Evolutionary conservation across 2,329 filamentous ascomycete species (phyloP).

Genomic region (Colletotrichum costaricense): DNA sequence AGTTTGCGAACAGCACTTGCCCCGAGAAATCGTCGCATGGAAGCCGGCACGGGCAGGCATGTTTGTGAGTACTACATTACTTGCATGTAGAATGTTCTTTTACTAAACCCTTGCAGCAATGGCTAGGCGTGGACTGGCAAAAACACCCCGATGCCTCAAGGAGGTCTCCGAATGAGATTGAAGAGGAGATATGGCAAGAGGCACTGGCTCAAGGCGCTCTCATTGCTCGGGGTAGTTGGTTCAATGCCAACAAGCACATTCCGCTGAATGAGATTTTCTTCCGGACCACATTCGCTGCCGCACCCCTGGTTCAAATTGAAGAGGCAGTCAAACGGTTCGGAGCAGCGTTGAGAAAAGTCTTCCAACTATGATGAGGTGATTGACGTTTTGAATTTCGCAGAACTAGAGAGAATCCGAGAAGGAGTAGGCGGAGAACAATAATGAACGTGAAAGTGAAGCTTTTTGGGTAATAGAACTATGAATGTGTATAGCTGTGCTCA

Average conservation of each 20-base stretch:
- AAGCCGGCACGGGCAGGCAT: not conserved
- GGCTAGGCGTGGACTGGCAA: not conserved
- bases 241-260: not conserved
- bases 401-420: too few species aligned
- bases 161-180: not conserved
- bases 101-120: not conserved
- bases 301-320: not conserved
- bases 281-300: not conserved
- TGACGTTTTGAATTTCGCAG: not conserved
- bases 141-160: not conserved
- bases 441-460: too few species aligned
- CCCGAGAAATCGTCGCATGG: not conserved
- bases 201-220: not conserved
- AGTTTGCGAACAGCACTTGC: not conserved
- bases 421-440: too few species aligned
- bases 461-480: too few species aligned
- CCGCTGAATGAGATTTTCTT: not conserved
- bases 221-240: not conserved
- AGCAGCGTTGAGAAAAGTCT: not conserved
- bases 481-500: too few species aligned
- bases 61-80: not conserved
- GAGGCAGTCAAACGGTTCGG: not conserved
- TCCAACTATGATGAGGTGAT: not conserved
- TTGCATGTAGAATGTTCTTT: not conserved
- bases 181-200: not conserved